Conservation (phyloP, 495 filamentous ascomycete genomes). For the Penicillium coffeae region DNA sequence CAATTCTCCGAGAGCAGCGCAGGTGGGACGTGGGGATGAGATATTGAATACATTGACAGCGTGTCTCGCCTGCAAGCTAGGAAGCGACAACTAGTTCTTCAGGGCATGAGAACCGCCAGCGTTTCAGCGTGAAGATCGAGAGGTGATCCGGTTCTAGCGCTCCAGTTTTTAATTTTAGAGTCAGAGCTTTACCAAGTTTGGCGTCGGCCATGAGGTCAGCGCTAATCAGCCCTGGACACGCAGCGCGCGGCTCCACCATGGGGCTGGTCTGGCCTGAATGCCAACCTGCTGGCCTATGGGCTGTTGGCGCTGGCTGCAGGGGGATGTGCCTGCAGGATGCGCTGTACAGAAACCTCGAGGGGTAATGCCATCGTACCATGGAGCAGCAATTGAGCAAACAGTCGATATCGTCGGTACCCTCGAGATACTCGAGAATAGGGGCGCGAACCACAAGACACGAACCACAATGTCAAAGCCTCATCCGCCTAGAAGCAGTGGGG, state of each 20-base stretch:
- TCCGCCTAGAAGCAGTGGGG: neutral
- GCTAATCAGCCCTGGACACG: neutral
- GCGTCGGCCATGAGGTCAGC: neutral
- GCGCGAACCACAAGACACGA: neutral
- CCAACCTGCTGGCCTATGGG: neutral
- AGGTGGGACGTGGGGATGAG: slow-evolving; percentile 62
- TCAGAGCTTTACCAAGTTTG: neutral
- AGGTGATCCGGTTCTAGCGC: neutral
- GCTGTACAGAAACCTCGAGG: too few species aligned
- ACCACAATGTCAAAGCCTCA: too few species aligned
- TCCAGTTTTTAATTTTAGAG: neutral
- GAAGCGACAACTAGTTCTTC: neutral
- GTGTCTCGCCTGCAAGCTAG: neutral
- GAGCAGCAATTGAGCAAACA: too few species aligned
- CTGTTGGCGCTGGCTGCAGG: neutral
- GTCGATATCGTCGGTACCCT: too few species aligned
- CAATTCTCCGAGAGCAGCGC: neutral
- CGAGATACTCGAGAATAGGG: neutral
- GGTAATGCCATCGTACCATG: too few species aligned
- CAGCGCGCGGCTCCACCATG: neutral
- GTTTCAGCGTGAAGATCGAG: neutral
- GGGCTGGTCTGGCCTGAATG: neutral
- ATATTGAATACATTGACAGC: slow-evolving; percentile 62
- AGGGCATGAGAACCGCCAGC: too few species aligned
- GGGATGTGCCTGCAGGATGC: too few species aligned